Percentiles rank a stretch among this genome's conserved stretches.
These are phyloP conservation scores for Nannochloropsis salina DNA, from an alignment of 108 stramenopile species.

Conservation along the genomic window DNA sequence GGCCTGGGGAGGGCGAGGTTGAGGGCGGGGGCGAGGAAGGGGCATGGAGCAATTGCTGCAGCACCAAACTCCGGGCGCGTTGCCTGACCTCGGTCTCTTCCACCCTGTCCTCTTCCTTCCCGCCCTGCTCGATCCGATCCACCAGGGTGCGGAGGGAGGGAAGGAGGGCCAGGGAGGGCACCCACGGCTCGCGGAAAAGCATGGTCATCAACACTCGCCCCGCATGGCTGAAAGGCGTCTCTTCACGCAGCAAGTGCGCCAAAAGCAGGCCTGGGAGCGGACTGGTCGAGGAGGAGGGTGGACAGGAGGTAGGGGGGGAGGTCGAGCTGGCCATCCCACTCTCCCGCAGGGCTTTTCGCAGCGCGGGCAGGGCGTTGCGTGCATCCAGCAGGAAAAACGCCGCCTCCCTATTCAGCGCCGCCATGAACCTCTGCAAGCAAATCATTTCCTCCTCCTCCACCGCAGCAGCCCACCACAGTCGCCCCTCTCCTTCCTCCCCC, in stretches of 20 bases:
- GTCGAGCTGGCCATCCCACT: background rate
- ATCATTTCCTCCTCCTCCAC: background rate
- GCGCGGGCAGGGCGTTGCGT: background rate
- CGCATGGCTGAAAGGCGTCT: background rate
- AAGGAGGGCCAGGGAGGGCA: background rate
- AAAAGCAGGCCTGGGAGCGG: background rate
- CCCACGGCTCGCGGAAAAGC: background rate
- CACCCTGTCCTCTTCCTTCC: background rate
- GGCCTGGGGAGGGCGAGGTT: background rate
- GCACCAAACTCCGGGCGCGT: background rate
- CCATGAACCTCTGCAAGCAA: background rate
- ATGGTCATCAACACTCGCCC: background rate
- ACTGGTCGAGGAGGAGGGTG: background rate
- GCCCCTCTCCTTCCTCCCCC: background rate
- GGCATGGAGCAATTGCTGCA: background rate
- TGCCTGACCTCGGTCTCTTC: background rate
- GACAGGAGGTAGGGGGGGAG: background rate
- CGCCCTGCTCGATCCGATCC: background rate
- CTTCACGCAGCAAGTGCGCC: background rate
- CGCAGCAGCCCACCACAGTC: too few relatives aligned
- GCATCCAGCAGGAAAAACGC: background rate
- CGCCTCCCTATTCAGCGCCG: background rate
- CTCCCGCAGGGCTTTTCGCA: background rate
- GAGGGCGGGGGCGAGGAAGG: background rate
- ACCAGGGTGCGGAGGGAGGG: background rate